Conservation (phyloP, 1,284 basidiomycete genomes). For the Heterobasidion parviporum region DNA sequence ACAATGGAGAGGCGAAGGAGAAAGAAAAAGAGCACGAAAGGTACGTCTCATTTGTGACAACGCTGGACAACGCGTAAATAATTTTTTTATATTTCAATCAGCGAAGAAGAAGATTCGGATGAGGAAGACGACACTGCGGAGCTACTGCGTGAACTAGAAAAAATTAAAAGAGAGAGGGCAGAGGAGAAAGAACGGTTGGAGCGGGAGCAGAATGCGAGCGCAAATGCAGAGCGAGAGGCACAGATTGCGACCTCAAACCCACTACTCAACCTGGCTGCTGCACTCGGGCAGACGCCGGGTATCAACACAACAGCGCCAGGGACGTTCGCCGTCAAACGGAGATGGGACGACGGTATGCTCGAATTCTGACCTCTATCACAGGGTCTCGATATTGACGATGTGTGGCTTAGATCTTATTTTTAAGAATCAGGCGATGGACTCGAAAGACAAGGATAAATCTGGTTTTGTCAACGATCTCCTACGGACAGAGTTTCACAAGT, state of each 20-base stretch:
- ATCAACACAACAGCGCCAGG: constrained; percentile 73
- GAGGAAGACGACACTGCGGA: constrained; percentile 90
- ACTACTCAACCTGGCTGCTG: constrained; percentile 81
- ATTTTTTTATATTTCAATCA: constrained; percentile 15
- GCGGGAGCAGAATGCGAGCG: constrained; percentile 59
- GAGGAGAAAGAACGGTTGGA: constrained; percentile 86
- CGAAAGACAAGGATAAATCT: constrained; percentile 56
- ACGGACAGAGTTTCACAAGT: constrained; percentile 90
- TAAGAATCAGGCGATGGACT: constrained; percentile 84
- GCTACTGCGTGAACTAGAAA: constrained; percentile 86
- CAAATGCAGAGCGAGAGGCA: constrained; percentile 64
- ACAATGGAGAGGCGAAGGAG: constrained; percentile 25
- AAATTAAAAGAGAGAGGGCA: constrained; percentile 90
- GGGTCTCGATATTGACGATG: background rate
- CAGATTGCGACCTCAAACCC: constrained; percentile 85
- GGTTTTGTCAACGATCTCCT: constrained; percentile 91
- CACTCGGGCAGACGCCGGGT: constrained; percentile 64
- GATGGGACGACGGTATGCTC: constrained; percentile 84
- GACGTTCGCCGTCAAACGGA: constrained; percentile 83
- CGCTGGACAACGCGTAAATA: background rate
- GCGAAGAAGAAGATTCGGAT: constrained; percentile 45
- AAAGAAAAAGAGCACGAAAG: constrained; percentile 21
- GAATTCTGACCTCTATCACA: background rate
- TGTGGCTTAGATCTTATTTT: constrained; percentile 75
- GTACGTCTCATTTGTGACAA: background rate